Evolutionary conservation across 2,329 filamentous ascomycete genomes (phyloP).

Genomic region (Dryadomyces quercus-mongolicae): DNA sequence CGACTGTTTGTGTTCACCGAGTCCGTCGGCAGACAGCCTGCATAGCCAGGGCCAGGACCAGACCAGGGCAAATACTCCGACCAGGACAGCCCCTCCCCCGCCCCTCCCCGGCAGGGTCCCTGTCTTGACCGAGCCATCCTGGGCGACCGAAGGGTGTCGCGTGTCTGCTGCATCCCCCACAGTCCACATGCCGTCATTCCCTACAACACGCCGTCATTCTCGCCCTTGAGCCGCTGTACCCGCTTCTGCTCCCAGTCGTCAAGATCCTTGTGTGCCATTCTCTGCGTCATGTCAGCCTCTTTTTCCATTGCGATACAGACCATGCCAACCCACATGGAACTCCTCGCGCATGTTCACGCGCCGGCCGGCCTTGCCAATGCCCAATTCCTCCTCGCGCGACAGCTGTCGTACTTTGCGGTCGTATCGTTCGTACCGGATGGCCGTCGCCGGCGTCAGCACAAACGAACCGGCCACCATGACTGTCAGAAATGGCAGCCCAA

Average conservation of each 20-base stretch:
- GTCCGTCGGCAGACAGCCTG: no score
- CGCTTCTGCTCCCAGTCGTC: constrained; percentile 97
- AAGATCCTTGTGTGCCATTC: constrained; percentile 75
- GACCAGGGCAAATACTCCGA: no score
- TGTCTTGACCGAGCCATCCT: no score
- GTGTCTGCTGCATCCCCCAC: neutral
- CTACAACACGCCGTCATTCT: constrained; percentile 67
- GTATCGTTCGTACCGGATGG: constrained; percentile 84
- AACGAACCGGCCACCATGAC: constrained; percentile 90
- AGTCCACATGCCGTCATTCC: neutral
- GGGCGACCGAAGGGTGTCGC: neutral
- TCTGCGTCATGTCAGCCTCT: constrained; percentile 34
- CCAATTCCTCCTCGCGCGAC: constrained; percentile 75
- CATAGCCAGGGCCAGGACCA: no score
- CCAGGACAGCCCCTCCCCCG: no score
- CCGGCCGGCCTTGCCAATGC: constrained; percentile 57
- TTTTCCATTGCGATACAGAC: neutral
- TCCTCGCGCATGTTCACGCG: constrained; percentile 74
- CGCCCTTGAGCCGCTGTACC: constrained; percentile 78
- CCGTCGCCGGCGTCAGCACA: constrained; percentile 85
- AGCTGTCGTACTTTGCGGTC: constrained; percentile 82
- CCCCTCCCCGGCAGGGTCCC: no score
- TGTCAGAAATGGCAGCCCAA: constrained; percentile 83
- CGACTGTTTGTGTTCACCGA: no score
- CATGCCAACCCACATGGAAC: constrained; percentile 56